phyloP scores from a whole-genome alignment of 108 stramenopile species.

The Epipyxis sp. region DNA sequence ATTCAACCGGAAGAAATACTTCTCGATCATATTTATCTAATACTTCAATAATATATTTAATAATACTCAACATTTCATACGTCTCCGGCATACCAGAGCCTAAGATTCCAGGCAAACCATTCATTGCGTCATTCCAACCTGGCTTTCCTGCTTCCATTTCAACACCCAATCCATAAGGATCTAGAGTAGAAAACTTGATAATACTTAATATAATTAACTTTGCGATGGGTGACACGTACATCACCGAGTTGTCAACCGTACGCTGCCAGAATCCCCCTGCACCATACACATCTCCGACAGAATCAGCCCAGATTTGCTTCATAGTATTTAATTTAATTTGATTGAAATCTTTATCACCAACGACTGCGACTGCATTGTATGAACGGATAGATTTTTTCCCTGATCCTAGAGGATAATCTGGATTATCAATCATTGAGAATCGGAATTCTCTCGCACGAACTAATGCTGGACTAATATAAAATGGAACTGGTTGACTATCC shows the following conservation, averaged over 20 bases:
- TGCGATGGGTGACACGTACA: conserved; percentile 38
- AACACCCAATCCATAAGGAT: conserved; percentile 89
- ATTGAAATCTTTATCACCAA: conserved; percentile 70
- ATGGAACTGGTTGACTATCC: conserved; percentile 68
- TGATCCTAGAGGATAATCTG: conserved; percentile 1
- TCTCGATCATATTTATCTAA: conserved; percentile 67
- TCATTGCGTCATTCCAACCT: conserved; percentile 96
- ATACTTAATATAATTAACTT: conserved; percentile 77
- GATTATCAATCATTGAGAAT: conserved; percentile 57
- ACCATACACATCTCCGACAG: conserved; percentile 72
- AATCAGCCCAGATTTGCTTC: conserved; percentile 66
- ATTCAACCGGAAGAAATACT: conserved; percentile 61
- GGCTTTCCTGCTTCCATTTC: conserved; percentile 93
- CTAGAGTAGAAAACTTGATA: conserved; percentile 85
- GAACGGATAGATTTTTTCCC: neutral
- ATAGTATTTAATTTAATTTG: conserved; percentile 68
- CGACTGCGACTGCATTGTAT: conserved; percentile 2
- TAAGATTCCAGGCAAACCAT: conserved; percentile 86
- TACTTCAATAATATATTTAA: conserved; percentile 71
- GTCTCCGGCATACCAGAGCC: conserved; percentile 86
- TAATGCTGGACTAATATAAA: conserved; percentile 32
- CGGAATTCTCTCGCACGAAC: neutral
- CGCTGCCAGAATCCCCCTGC: conserved; percentile 69
- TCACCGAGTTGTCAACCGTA: conserved; percentile 65
- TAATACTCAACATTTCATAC: conserved; percentile 74